Percentiles rank a stretch among this genome's conserved stretches.
phyloP scores from a whole-genome alignment of 2,329 filamentous ascomycete genomes.

The Penicillium thymicola region DNA sequence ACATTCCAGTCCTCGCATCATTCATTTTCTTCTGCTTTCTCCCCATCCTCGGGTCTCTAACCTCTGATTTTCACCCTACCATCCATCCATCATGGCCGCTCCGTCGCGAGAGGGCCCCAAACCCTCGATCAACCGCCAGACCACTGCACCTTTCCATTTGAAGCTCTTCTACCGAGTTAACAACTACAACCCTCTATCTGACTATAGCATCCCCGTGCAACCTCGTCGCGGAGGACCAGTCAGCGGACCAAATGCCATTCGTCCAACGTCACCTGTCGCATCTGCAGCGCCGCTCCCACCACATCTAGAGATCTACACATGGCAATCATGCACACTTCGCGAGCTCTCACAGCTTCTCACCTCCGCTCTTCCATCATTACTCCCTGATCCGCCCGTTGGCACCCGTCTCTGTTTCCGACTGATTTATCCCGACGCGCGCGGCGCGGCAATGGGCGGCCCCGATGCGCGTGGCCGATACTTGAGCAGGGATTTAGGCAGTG shows the following conservation, averaged over 20 bases:
- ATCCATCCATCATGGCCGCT: slow-evolving; percentile 17
- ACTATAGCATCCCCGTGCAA: slow-evolving; percentile 36
- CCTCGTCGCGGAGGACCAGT: slow-evolving; percentile 23
- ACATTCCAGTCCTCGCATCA: background rate
- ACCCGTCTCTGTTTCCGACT: slow-evolving; percentile 85
- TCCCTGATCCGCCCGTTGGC: slow-evolving; percentile 72
- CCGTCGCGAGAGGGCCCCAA: slow-evolving; percentile 28
- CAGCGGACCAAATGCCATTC: slow-evolving; percentile 43
- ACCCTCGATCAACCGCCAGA: slow-evolving; percentile 61
- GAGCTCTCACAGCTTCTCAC: slow-evolving; percentile 78
- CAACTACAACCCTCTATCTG: slow-evolving; percentile 60
- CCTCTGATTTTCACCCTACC: background rate
- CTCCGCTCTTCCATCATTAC: slow-evolving; percentile 62
- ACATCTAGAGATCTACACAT: slow-evolving; percentile 79
- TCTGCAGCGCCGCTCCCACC: slow-evolving; percentile 57
- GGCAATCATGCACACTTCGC: slow-evolving; percentile 73
- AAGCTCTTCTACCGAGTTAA: slow-evolving; percentile 78
- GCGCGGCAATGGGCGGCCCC: slow-evolving; percentile 35
- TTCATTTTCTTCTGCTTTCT: background rate
- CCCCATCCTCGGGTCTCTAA: background rate
- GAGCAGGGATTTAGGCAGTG: slow-evolving; percentile 76
- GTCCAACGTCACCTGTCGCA: slow-evolving; percentile 50
- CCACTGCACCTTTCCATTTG: slow-evolving; percentile 75
- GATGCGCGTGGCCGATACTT: slow-evolving; percentile 61
- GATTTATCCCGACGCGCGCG: slow-evolving; percentile 71